A percentile compares a stretch with the other conserved stretches of the same genome.
Evolutionary conservation across 305 asterid species (phyloP).

Genomic region (Solanum aculeatissimum): DNA sequence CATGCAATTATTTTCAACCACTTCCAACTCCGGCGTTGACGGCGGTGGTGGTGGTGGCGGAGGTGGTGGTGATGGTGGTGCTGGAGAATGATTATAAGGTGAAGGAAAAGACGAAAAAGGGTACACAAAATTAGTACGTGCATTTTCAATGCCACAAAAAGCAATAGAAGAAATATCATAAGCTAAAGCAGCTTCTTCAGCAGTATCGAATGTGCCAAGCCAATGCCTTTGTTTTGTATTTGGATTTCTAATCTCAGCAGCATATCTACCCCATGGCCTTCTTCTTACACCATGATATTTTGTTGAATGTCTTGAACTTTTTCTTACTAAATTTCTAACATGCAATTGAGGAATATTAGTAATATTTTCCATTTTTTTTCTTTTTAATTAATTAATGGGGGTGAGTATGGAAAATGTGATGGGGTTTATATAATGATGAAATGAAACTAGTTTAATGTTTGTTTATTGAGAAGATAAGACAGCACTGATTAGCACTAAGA

Average conservation of each 20-base stretch:
- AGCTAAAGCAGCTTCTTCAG: conserved; percentile 36
- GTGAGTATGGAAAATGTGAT: background rate
- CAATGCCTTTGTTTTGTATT: conserved; percentile 32
- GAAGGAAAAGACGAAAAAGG: background rate
- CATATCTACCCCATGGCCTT: conserved; percentile 34
- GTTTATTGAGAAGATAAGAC: background rate
- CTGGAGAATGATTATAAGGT: background rate
- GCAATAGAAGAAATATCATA: conserved; percentile 29
- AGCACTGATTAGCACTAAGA: background rate
- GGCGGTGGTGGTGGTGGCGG: background rate
- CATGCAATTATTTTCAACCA: background rate
- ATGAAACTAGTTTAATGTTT: background rate
- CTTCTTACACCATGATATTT: conserved; percentile 32
- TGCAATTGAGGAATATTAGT: conserved; percentile 1
- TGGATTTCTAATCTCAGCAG: conserved; percentile 33
- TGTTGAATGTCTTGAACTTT: conserved; percentile 20
- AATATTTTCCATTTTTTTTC: background rate
- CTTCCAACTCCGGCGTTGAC: conserved; percentile 3
- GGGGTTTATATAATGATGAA: conserved; percentile 5
- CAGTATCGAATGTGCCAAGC: conserved; percentile 35
- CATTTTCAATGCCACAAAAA: conserved; percentile 22
- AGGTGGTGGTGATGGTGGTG: background rate
- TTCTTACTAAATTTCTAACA: conserved; percentile 9
- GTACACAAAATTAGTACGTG: conserved; percentile 33
- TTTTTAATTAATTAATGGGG: background rate